These are phyloP conservation scores for Scenedesmus sp. DNA, from an alignment of 163 green algal genomes.

Conservation along the genomic window DNA sequence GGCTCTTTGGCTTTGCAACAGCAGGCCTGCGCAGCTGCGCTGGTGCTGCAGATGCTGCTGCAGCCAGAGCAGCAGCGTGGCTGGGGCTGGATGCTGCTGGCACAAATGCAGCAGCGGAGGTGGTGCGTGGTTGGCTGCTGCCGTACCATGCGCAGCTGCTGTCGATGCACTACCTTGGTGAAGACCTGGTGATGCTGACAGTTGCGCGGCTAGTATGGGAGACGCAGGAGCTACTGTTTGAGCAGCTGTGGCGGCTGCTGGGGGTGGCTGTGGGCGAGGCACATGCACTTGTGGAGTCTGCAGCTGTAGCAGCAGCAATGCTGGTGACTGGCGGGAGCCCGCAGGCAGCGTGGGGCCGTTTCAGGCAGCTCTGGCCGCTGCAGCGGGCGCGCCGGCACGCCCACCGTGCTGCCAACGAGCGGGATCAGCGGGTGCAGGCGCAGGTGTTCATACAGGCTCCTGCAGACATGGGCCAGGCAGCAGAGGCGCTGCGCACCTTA, in stretches of 20 bases:
- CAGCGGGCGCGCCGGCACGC: conserved; percentile 1
- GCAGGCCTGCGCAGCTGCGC: not conserved
- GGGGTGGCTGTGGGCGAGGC: not conserved
- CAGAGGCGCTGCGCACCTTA: conserved; percentile 27
- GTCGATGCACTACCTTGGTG: not conserved
- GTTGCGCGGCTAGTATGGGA: not conserved
- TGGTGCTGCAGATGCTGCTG: not conserved
- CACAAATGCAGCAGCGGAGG: conserved; percentile 5
- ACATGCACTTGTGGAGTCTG: not conserved
- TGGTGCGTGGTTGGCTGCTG: not conserved
- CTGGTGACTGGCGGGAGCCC: not conserved
- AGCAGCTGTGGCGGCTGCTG: conserved; percentile 1
- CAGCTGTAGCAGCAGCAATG: not conserved
- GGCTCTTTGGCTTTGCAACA: not conserved
- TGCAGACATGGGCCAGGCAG: conserved; percentile 17
- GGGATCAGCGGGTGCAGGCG: conserved; percentile 9
- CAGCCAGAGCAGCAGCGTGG: not conserved
- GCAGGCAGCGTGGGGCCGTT: not conserved
- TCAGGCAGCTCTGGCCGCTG: conserved; percentile 22
- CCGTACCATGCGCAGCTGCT: not conserved
- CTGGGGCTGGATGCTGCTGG: not conserved
- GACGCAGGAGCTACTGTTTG: not conserved
- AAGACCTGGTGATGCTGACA: conserved; percentile 18
- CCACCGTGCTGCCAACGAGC: not conserved
- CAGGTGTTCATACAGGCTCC: conserved; percentile 30